Percentiles rank a stretch among this genome's conserved stretches.
Conservation (phyloP, 208 protist species). For the Trypanosomatidae sp. region DNA sequence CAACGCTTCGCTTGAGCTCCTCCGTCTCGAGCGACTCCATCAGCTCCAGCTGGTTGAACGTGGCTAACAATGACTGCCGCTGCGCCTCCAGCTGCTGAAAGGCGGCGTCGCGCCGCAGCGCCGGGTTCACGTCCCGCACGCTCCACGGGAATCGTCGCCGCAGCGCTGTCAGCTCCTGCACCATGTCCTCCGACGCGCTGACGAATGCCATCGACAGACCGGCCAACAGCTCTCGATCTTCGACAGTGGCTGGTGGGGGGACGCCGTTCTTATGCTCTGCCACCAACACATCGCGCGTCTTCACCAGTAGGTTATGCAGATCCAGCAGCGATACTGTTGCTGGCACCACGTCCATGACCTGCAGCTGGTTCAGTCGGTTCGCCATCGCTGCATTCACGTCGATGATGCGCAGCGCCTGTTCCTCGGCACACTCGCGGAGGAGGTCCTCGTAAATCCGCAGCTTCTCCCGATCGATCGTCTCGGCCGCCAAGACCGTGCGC, state of each 20-base stretch:
- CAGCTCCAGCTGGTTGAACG: slow-evolving; percentile 24
- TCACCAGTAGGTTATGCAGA: slow-evolving; percentile 17
- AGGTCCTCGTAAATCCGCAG: slow-evolving; percentile 67
- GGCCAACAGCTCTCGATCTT: slow-evolving; percentile 9
- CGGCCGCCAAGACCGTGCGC: slow-evolving; percentile 33
- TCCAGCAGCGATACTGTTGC: slow-evolving; percentile 12
- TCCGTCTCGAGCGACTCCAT: slow-evolving; percentile 54
- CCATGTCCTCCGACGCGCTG: slow-evolving; percentile 9
- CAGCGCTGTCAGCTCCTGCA: slow-evolving; percentile 24
- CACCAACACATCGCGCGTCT: slow-evolving; percentile 11
- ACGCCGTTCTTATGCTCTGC: slow-evolving; percentile 9
- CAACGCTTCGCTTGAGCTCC: slow-evolving; percentile 50
- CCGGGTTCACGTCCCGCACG: slow-evolving; percentile 58
- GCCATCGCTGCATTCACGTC: slow-evolving; percentile 16
- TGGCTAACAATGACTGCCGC: slow-evolving; percentile 29
- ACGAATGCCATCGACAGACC: neutral
- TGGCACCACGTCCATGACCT: slow-evolving; percentile 10
- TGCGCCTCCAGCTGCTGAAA: slow-evolving; percentile 44
- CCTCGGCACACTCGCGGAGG: slow-evolving; percentile 50
- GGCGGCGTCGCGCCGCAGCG: slow-evolving; percentile 29
- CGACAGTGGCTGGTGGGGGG: slow-evolving; percentile 1
- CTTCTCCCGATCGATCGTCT: slow-evolving; percentile 49
- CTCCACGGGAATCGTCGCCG: slow-evolving; percentile 36
- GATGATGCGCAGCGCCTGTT: slow-evolving; percentile 28
- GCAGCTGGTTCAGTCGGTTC: slow-evolving; percentile 11